Evolutionary conservation across 2,329 filamentous ascomycete genomes (phyloP), one percentile per base, ranked within the genome.

Genomic region (Alternaria infectoria): DNA sequence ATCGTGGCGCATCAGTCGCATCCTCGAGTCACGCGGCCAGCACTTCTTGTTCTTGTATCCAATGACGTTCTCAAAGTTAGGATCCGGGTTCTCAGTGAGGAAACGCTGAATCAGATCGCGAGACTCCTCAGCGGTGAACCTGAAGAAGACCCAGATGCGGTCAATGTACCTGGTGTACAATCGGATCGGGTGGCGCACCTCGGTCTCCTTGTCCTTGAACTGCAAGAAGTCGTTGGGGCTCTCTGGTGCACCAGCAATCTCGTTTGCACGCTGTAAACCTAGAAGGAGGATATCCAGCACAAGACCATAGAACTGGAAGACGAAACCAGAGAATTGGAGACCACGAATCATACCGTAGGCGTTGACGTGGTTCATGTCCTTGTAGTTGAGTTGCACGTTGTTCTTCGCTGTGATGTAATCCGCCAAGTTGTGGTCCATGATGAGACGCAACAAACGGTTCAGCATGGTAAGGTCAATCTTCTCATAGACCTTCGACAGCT

Each of bases 371-470:
- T 97, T 98, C 96, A 99, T 99, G 74, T 99, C 96, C 84, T 99
- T 99, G 86, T 99, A 99, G 66, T 96, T 97, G 67, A 99, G 87
- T 79, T 97, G 95, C 12, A 99, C 96, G 77, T 99, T 99, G 85
- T 99, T 99, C 88, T 99, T 99, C 40, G 95, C 93, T 1, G 95
- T 97, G 76, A 99, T 99, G 82, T 99, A 99, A 80, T 99, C 96
- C 6, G 96, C 96, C 83, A 99, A 83, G 79, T 99, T 99, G 86
- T 99, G 96, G 74, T 99, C 96, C 96, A 99, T 99, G 79, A 99
- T 97, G 69, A 99, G 83, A 51, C 96, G 89, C 54, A 99, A 86
- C 30, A 99, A 86, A 62, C 95, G 92, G 82, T 99, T 99, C 71
- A 99, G 88, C 61, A 99, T 85, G 0, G 96, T 99, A 66, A 99